Conservation (phyloP, 345 rosid species). For the Hypericum androsaemum region DNA sequence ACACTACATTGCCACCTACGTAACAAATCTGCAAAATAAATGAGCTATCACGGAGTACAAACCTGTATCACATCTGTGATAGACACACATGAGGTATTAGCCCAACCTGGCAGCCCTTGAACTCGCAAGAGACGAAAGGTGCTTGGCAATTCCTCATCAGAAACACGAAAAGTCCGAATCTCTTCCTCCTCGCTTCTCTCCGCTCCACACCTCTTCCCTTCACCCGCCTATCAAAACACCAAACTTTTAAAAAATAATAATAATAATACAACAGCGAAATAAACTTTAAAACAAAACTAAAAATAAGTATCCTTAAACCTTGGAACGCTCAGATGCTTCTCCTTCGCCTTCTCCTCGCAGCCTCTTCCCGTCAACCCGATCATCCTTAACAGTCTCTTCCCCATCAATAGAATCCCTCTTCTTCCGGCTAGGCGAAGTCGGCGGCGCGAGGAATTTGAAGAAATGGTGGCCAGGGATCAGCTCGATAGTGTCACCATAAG, state of each 20-base stretch:
- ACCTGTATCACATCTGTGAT: conserved; percentile 82
- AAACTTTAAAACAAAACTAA: not conserved
- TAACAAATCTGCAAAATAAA: too few relatives aligned
- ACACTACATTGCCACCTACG: too few relatives aligned
- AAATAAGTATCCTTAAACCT: conserved; percentile 7
- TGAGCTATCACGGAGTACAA: not conserved
- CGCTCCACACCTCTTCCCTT: conserved; percentile 6
- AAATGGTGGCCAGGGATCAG: conserved; percentile 74
- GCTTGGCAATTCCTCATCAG: conserved; percentile 30
- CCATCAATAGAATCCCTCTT: conserved; percentile 23
- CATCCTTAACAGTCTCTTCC: not conserved
- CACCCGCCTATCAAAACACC: conserved; percentile 14
- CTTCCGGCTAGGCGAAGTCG: conserved; percentile 1
- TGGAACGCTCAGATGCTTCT: conserved; percentile 1
- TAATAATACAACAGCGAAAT: not conserved
- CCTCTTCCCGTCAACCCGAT: conserved; percentile 37
- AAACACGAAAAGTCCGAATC: conserved; percentile 38
- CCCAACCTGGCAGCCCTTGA: conserved; percentile 73
- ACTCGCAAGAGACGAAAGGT: conserved; percentile 68
- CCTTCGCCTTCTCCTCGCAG: conserved; percentile 21
- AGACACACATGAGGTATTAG: conserved; percentile 79
- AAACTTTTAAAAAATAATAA: too few relatives aligned
- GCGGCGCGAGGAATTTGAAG: conserved; percentile 39
- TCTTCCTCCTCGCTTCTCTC: conserved; percentile 29
- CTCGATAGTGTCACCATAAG: conserved; percentile 57